These are phyloP conservation scores for Penicillium simplicissimum DNA, from an alignment of 495 filamentous ascomycete species.

Conservation along the genomic window DNA sequence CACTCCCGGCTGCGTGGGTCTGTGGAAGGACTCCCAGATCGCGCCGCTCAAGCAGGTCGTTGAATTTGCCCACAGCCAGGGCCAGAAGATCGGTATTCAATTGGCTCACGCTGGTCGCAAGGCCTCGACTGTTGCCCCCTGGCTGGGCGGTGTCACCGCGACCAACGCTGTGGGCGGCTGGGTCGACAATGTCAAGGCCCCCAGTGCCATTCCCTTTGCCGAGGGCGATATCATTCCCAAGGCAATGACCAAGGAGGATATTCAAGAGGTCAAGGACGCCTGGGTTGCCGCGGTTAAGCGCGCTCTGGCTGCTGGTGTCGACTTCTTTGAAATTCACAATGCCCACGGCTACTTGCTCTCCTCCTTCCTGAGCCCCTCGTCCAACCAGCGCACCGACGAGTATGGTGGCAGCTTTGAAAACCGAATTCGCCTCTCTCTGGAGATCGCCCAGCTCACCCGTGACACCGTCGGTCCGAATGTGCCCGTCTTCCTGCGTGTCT, in stretches of 20 bases:
- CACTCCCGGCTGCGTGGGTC: conserved; percentile 67
- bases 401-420: conserved; percentile 70
- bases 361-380: conserved; percentile 63
- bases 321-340: conserved; percentile 61
- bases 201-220: conserved; percentile 56
- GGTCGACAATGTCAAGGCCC: conserved; percentile 58
- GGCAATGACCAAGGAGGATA: conserved; percentile 58
- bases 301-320: conserved; percentile 58
- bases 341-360: conserved; percentile 68
- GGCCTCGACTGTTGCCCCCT: conserved; percentile 67
- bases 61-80: conserved; percentile 72
- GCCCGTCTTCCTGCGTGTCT: conserved; percentile 67
- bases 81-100: conserved; percentile 72
- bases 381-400: conserved; percentile 62
- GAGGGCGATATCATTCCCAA: conserved; percentile 52
- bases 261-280: conserved; percentile 56
- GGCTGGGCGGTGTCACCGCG: conserved; percentile 54
- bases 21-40: conserved; percentile 77
- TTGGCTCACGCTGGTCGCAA: conserved; percentile 77
- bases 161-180: conserved; percentile 61
- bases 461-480: conserved; percentile 54
- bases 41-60: conserved; percentile 58
- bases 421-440: conserved; percentile 56
- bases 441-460: conserved; percentile 60
- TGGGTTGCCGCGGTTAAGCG: conserved; percentile 57